Evolutionary conservation across 192 early-diverging fungal species (phyloP), one percentile per base, ranked within the genome.

Genomic region (Backusella australiensis): DNA sequence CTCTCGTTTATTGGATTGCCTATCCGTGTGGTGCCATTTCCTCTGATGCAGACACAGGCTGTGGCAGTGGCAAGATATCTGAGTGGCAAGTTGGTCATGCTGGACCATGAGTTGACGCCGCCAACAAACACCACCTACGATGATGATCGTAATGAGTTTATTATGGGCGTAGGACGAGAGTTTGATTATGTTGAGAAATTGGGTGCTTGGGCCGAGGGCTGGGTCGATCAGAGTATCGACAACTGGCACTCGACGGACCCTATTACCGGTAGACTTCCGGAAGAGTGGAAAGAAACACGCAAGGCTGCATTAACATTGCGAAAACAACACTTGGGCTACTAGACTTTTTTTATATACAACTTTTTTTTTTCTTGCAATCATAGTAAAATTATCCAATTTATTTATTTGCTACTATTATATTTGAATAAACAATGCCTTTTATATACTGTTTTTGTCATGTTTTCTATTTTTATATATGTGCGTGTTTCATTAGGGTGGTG

Each of bases 1-100:
- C 77, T 92, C 11, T 84, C 84, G 1, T 88, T 93, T 42, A 53
- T 93, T 6, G 90, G 89, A 0, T 34, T 91, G 6, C 92, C 92
- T 7, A 80, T 78, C 49, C 85, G 81, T 15, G 78, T 90, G 0
- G 82, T 81, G 19, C 91, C 92, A 63, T 86, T 93, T 39, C 90
- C 90, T 5, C 67, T 93, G 0, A 86, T 83, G 67, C 89, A 91
- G 81, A 75, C 84, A 8, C 91, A 92, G 80, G 80, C 86, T 6
- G 72, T 79, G 49, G 82, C 83, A 26, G 66, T 87, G 7, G 85
- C 86, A 0, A 82, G 84, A 12, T 72, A 81, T 32, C 84, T 80
- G 69, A 79, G 74, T 8, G 36, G 42, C 5, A 67, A 52, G 32
- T 19, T 71, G 9, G 41, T 77, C 38, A 88, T 85, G 85, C 35